These are phyloP conservation scores for Pseudomonodictys pantanalensis DNA, from an alignment of 495 filamentous ascomycete genomes.

Conservation along the genomic window DNA sequence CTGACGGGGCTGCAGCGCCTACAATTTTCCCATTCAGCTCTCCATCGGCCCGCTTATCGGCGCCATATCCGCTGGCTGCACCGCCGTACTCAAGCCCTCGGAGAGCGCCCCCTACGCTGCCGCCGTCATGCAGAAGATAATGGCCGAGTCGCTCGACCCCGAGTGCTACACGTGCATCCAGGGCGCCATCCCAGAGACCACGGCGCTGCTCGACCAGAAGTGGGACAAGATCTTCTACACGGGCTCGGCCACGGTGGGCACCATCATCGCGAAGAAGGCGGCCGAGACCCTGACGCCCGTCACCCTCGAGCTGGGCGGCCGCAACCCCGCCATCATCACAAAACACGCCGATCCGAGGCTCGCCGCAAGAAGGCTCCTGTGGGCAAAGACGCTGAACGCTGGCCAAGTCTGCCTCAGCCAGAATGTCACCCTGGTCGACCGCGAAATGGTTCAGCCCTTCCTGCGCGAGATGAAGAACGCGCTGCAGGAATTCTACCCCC, in stretches of 20 bases:
- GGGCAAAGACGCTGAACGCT: conserved; percentile 80
- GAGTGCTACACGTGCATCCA: conserved; percentile 76
- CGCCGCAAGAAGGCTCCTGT: conserved; percentile 80
- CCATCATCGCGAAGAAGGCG: conserved; percentile 86
- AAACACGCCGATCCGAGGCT: conserved; percentile 74
- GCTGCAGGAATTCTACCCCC: conserved; percentile 77
- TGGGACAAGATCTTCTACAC: conserved; percentile 99
- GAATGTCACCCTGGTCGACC: conserved; percentile 84
- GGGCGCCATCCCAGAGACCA: conserved; percentile 75
- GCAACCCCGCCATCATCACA: conserved; percentile 86
- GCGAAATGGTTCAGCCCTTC: conserved; percentile 65
- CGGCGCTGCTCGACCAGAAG: conserved; percentile 75
- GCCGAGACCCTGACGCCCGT: conserved; percentile 89
- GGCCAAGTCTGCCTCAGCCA: conserved; percentile 88
- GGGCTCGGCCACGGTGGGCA: conserved; percentile 70
- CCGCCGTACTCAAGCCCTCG: conserved; percentile 83
- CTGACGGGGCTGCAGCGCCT: conserved; percentile 53
- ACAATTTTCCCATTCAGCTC: conserved; percentile 87
- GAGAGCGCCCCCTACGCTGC: conserved; percentile 74
- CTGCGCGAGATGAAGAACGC: conserved; percentile 69
- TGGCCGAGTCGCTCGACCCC: conserved; percentile 70
- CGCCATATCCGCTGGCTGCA: conserved; percentile 88
- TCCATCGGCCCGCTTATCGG: conserved; percentile 76
- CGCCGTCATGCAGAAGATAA: conserved; percentile 72
- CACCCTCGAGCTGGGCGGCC: conserved; percentile 82